Conservation (phyloP, 345 rosid species). For the Conringia planisiliqua region DNA sequence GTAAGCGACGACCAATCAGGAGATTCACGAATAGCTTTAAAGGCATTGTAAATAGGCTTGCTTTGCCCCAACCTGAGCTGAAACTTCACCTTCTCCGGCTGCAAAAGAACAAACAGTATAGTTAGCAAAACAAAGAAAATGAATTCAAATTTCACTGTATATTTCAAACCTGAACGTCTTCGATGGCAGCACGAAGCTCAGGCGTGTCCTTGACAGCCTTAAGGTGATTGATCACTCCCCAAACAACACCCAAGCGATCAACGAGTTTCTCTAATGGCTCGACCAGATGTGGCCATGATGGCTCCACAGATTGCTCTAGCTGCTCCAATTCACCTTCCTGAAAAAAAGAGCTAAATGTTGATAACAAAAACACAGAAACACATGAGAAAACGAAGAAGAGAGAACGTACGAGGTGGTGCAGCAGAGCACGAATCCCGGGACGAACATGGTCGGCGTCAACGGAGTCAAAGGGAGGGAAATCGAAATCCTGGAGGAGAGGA, state of each 20-base stretch:
- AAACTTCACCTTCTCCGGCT: constrained; percentile 82
- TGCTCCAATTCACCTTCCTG: constrained; percentile 72
- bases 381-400: not conserved
- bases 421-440: constrained; percentile 64
- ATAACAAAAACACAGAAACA: not conserved
- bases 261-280: constrained; percentile 79
- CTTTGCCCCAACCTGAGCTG: constrained; percentile 75
- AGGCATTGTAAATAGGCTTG: constrained; percentile 71
- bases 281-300: constrained; percentile 75
- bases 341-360: not conserved
- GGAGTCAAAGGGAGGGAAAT: constrained; percentile 68
- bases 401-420: constrained; percentile 53
- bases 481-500: constrained; percentile 67
- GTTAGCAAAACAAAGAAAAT: not conserved
- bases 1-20: constrained; percentile 44
- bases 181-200: constrained; percentile 81
- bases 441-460: constrained; percentile 65
- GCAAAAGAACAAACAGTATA: constrained; percentile 25
- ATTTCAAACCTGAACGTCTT: constrained; percentile 67
- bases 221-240: constrained; percentile 77
- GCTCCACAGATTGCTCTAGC: constrained; percentile 70
- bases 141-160: not conserved
- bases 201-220: constrained; percentile 68
- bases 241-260: constrained; percentile 65
- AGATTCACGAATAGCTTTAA: constrained; percentile 66